phyloP scores from a whole-genome alignment of 116 monocot species.

The Posidonia oceanica region DNA sequence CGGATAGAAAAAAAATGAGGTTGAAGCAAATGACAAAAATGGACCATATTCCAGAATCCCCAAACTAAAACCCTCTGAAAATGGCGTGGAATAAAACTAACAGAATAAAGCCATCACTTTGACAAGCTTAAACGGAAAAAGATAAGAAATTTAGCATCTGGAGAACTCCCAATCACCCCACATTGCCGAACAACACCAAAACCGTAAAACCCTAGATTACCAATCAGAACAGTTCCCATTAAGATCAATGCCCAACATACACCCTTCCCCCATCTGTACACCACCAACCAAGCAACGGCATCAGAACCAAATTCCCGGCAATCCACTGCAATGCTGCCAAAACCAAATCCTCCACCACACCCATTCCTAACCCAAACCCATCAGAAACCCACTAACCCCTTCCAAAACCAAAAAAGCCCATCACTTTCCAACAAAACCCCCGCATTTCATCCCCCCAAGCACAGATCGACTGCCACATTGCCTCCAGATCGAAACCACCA shows the following conservation, averaged over 20 bases:
- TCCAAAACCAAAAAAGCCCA: not conserved
- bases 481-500: no score
- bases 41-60: not conserved
- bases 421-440: no score
- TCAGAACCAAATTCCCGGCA: not conserved
- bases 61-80: not conserved
- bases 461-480: no score
- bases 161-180: not conserved
- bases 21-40: not conserved
- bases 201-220: not conserved
- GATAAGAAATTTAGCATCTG: not conserved
- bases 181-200: not conserved
- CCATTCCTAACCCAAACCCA: not conserved
- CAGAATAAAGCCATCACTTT: not conserved
- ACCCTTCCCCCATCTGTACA: not conserved
- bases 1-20: no score
- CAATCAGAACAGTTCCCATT: not conserved
- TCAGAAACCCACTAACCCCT: not conserved
- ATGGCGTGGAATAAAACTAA: not conserved
- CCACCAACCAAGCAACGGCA: not conserved
- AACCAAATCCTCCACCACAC: not conserved
- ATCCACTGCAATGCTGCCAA: not conserved
- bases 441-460: no score
- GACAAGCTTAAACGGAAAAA: not conserved
- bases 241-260: not conserved